phyloP scores from a whole-genome alignment of 73 alveolate species.

The Breviolum minutum region DNA sequence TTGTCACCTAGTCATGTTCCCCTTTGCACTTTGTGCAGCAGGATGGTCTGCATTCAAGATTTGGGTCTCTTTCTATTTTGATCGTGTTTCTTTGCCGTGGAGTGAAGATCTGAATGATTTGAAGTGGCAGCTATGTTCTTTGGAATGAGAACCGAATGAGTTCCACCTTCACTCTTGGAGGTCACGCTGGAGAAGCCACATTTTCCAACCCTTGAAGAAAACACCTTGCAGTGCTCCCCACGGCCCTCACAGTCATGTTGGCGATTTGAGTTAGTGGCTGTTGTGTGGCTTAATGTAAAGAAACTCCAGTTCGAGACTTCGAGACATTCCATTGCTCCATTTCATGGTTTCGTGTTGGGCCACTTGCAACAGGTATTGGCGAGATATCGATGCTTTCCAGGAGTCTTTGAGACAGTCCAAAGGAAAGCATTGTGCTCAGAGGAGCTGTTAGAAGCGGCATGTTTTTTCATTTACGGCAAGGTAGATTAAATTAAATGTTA shows the following conservation, averaged over 20 bases:
- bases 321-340: neutral
- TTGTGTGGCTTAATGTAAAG: neutral
- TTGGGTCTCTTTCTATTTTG: no score
- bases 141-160: no score
- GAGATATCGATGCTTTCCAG: slow-evolving; percentile 99
- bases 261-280: neutral
- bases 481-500: no score
- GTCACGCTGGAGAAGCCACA: slow-evolving; percentile 97
- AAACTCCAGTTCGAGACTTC: neutral
- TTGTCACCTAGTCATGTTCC: no score
- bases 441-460: neutral
- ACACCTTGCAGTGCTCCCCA: slow-evolving; percentile 96
- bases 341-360: neutral
- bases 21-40: no score
- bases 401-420: slow-evolving; percentile 97
- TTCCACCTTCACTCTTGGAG: neutral
- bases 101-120: no score
- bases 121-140: no score
- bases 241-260: neutral
- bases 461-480: no score
- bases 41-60: no score
- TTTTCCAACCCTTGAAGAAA: slow-evolving; percentile 99
- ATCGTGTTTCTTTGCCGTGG: no score
- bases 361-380: slow-evolving; percentile 97
- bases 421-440: slow-evolving; percentile 22